These are phyloP conservation scores for Candida vartiovaarae DNA, from an alignment of 805 yeast genomes.

Conservation along the genomic window DNA sequence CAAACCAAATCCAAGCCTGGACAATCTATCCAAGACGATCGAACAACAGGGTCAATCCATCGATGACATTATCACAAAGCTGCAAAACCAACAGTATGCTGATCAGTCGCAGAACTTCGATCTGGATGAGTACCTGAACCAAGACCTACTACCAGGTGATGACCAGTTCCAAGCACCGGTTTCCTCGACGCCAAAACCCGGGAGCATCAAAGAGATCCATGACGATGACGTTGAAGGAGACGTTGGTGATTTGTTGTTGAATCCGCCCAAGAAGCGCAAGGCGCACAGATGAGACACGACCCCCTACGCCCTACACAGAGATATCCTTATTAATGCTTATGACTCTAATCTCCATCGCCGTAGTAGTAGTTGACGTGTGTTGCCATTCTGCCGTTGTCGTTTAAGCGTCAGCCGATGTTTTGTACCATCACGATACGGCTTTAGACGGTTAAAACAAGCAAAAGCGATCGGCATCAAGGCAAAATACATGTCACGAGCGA, in stretches of 20 bases:
- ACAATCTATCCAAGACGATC: constrained; percentile 17
- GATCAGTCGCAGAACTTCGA: constrained; percentile 14
- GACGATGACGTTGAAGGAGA: constrained; percentile 1
- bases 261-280: background rate
- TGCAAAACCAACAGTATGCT: constrained; percentile 9
- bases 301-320: background rate
- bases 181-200: background rate
- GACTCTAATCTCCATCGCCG: background rate
- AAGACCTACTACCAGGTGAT: constrained; percentile 5
- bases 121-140: constrained; percentile 21
- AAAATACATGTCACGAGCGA: too few species aligned
- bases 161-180: background rate
- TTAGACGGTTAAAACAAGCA: too few species aligned
- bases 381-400: too few species aligned
- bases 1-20: constrained; percentile 7
- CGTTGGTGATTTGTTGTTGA: background rate
- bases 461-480: too few species aligned
- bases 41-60: constrained; percentile 22
- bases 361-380: too few species aligned
- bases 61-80: constrained; percentile 18
- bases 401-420: too few species aligned
- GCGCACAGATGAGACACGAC: too few species aligned
- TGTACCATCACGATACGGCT: too few species aligned
- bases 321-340: background rate
- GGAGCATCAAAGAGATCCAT: constrained; percentile 1